Percentiles rank a stretch among this genome's conserved stretches.
Evolutionary conservation across 2,329 filamentous ascomycete genomes (phyloP).

Genomic region (Fonsecaea erecta): DNA sequence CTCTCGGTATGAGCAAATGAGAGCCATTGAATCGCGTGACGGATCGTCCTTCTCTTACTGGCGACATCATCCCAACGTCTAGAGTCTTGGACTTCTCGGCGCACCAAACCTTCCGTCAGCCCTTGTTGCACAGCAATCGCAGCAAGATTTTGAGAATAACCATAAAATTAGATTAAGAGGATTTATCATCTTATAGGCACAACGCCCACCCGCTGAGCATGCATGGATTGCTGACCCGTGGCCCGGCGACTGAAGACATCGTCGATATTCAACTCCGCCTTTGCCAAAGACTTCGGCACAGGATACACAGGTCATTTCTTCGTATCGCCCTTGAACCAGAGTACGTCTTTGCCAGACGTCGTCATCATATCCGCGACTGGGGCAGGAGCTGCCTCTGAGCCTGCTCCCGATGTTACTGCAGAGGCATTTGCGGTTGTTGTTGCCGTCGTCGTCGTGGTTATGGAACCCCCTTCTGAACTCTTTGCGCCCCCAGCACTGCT

Average conservation of each 20-base stretch:
- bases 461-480: constrained; percentile 4
- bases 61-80: not conserved
- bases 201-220: not conserved
- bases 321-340: constrained; percentile 36
- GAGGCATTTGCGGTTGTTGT: not conserved
- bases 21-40: constrained; percentile 15
- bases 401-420: not conserved
- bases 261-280: not conserved
- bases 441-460: not conserved
- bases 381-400: not conserved
- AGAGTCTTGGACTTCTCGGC: not conserved
- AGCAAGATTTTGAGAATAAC: not conserved
- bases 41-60: constrained; percentile 17
- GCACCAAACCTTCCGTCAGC: not conserved
- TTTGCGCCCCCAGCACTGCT: constrained; percentile 43
- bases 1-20: not conserved
- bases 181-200: constrained; percentile 4
- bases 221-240: not conserved
- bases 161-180: constrained; percentile 5
- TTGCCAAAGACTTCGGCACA: constrained; percentile 3
- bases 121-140: not conserved
- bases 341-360: constrained; percentile 29
- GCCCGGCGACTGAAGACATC: not conserved
- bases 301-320: constrained; percentile 33
- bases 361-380: constrained; percentile 24